Base-by-base conservation (phyloP, 163 green algal species). In the Trebouxia gelatinosa region DNA sequence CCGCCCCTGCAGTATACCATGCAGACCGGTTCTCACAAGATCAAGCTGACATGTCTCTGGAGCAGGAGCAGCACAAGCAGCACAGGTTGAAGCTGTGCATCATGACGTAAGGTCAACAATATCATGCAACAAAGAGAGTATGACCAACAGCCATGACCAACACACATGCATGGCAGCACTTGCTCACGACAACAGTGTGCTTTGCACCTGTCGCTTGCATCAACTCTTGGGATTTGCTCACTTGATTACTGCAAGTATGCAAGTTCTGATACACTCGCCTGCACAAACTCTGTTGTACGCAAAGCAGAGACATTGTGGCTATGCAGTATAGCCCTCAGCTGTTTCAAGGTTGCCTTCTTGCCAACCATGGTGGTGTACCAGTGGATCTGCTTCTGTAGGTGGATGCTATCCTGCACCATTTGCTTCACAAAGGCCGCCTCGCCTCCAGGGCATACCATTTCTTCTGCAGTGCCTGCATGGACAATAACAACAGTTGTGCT, bases 391-490 rank as follows among this genome's bases (percentile, higher is more conserved):
- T 17, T 46, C 43, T 77, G 48, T 72, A 97, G 82, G 59, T 37
- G 26, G 43, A 88, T 54, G 76, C 93, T 98, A 70, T 99, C 95
- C 6, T 79, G 74, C 32, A 97, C 80, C 90, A 99, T 98, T 9
- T 70, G 84, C 16, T 61, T 74, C 21, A 98, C 86, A 78, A 99
- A 99, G 0, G 89, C 90, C 74, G 89, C 57, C 88, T 99, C 95
- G 11, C 95, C 95, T 3, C 95, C 95, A 23, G 87, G 85, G 68
- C 86, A 96, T 37, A 95, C 90, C 92, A 98, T 98, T 85, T 99
- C 95, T 1, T 58, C 85, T 0, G 84, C 70, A 0, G 90, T 95
- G 54, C 93, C 92, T 78, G 78, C 81, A 75, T 2, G n/a, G 38
- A 67, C 28, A 71, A n/a, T 13, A 54, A 13, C 43, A n/a, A n/a